A percentile compares a stretch with the other conserved stretches of the same genome.
Conservation (phyloP, 2,329 filamentous ascomycete genomes). For the Cladosporium sp. region DNA sequence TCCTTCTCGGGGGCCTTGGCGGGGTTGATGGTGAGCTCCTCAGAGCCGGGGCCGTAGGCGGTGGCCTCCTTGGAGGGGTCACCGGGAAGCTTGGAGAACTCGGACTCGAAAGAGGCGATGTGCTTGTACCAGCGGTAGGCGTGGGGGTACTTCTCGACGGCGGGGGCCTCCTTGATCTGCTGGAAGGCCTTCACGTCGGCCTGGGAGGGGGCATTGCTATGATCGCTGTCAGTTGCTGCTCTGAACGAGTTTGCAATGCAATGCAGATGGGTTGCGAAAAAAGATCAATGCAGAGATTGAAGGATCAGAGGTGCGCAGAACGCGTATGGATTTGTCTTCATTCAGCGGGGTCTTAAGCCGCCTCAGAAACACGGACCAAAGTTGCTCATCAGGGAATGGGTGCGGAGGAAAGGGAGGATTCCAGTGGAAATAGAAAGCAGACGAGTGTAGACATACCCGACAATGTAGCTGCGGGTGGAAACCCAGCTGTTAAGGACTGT, state of each 20-base stretch:
- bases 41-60: slow-evolving; percentile 81
- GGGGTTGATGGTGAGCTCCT: slow-evolving; percentile 75
- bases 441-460: slow-evolving; percentile 60
- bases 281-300: slow-evolving; percentile 8
- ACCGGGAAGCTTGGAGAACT: slow-evolving; percentile 86
- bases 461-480: slow-evolving; percentile 72
- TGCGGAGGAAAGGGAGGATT: slow-evolving; percentile 20
- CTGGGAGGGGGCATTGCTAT: slow-evolving; percentile 69
- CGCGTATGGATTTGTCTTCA: slow-evolving; percentile 72
- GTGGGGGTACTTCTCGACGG: slow-evolving; percentile 83
- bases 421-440: slow-evolving; percentile 18
- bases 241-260: slow-evolving; percentile 14
- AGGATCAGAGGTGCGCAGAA: slow-evolving; percentile 70
- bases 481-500: slow-evolving; percentile 68
- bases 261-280: slow-evolving; percentile 1
- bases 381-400: slow-evolving; percentile 64
- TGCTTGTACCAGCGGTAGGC: slow-evolving; percentile 99
- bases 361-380: slow-evolving; percentile 97
- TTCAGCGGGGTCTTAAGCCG: slow-evolving; percentile 83
- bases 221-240: slow-evolving; percentile 15
- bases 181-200: slow-evolving; percentile 96
- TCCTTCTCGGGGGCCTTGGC: slow-evolving; percentile 70
- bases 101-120: slow-evolving; percentile 85
- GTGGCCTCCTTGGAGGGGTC: slow-evolving; percentile 86
- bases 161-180: slow-evolving; percentile 70